Conservation (phyloP, 148 eudicot genomes). For the Fagopyrum homotropicum region DNA sequence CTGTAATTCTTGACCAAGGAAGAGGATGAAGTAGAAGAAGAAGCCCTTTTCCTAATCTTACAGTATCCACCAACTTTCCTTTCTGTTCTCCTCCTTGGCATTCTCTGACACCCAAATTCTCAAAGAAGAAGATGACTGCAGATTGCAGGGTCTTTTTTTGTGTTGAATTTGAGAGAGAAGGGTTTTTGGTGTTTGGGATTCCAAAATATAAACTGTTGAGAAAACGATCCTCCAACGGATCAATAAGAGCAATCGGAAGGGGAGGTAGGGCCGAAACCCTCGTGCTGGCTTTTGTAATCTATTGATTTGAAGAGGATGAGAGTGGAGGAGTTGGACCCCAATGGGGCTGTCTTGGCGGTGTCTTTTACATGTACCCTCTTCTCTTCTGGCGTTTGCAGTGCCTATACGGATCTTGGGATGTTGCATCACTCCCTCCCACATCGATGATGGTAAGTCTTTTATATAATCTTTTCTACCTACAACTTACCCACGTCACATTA, state of each 20-base stretch:
- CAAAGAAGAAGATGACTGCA: neutral
- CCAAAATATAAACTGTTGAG: neutral
- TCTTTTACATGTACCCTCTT: constrained; percentile 6
- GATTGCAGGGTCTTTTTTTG: neutral
- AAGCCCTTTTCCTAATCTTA: constrained; percentile 60
- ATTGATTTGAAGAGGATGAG: neutral
- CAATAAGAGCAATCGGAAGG: neutral
- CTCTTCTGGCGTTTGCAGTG: neutral
- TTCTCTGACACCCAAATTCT: constrained; percentile 1
- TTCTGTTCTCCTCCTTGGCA: constrained; percentile 28
- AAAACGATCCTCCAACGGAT: neutral
- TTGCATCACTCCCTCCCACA: neutral
- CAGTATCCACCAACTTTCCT: constrained; percentile 30
- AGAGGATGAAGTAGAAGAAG: constrained; percentile 44
- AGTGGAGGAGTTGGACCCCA: neutral
- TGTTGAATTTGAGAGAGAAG: neutral
- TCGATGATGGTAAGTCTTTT: neutral
- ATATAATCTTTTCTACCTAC: neutral
- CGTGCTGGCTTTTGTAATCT: neutral
- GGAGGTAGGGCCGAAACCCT: constrained; percentile 4
- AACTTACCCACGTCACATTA: no score
- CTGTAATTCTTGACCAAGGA: constrained; percentile 40
- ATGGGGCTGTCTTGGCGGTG: neutral
- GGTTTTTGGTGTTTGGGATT: neutral
- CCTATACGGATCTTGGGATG: no score